Percentiles rank a stretch among this genome's conserved stretches.
These are phyloP conservation scores for Pichia inconspicua DNA, from an alignment of 1,139 yeast genomes.

Conservation along the genomic window DNA sequence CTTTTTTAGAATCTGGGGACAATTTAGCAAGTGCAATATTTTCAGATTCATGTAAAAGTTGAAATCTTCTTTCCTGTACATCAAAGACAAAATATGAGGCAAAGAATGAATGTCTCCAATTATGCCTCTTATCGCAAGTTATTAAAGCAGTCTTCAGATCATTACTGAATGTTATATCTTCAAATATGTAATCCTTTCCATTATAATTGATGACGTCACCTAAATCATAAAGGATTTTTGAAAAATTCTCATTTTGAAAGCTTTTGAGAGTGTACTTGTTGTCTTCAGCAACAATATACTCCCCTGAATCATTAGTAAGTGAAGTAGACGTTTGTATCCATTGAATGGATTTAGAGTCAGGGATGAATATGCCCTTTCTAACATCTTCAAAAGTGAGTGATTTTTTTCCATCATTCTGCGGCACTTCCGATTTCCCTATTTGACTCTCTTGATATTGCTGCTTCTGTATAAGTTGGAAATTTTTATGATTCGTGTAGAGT, in stretches of 20 bases:
- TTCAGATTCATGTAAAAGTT: slow-evolving; percentile 27
- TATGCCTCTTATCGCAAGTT: slow-evolving; percentile 41
- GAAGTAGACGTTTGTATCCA: slow-evolving; percentile 53
- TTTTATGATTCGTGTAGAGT: slow-evolving; percentile 9
- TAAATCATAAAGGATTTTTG: slow-evolving; percentile 37
- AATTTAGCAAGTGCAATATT: slow-evolving; percentile 32
- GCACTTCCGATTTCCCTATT: not conserved
- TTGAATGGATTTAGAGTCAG: slow-evolving; percentile 47
- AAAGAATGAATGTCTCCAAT: slow-evolving; percentile 49
- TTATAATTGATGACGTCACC: slow-evolving; percentile 39
- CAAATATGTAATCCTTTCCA: slow-evolving; percentile 39
- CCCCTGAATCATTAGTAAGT: slow-evolving; percentile 42
- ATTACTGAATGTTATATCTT: slow-evolving; percentile 54
- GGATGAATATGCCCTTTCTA: slow-evolving; percentile 45
- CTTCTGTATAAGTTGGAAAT: not conserved
- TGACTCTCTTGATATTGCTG: not conserved
- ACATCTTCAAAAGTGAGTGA: slow-evolving; percentile 32
- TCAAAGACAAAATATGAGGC: slow-evolving; percentile 42
- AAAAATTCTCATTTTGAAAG: slow-evolving; percentile 41
- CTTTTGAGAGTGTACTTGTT: slow-evolving; percentile 39
- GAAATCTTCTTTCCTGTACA: slow-evolving; percentile 26
- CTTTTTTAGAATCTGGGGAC: slow-evolving; percentile 41
- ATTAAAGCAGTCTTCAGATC: slow-evolving; percentile 50
- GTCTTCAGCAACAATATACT: slow-evolving; percentile 37
- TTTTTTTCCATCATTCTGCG: slow-evolving; percentile 7